Base-by-base conservation (phyloP, 2,329 filamentous ascomycete genomes). In the Thelonectria discophora region DNA sequence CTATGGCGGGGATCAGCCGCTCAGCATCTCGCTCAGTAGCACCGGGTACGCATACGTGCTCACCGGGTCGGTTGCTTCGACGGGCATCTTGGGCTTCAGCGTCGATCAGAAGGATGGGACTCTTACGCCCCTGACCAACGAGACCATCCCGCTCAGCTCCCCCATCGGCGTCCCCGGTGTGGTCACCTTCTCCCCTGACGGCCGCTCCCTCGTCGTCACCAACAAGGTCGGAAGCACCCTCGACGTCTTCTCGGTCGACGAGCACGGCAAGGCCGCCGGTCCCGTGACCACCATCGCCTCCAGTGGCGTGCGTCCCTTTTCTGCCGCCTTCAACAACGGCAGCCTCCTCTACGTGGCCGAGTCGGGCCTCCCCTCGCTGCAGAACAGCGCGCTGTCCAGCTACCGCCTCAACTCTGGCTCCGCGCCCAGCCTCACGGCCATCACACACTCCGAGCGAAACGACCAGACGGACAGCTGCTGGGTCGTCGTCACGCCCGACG, bases 171-270 rank as follows among this genome's bases (percentile, higher is more conserved):
- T 68, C 4, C 66, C 66, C 5, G 66, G 66, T 17, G 65, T 58
- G 11, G 55, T 68, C n/a, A 30, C 53, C 11, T 68, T 68, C 48
- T 24, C 66, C 18, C 60, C 66, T 3, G 65, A 68, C 21, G 63
- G 64, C 21, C 47, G 40, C 10, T 59, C 66, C 3, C 39, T 68
- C 21, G 56, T 65, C 10, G 66, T 67, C 7, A 67, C 65, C 55
- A 68, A 68, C 58, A 68, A 68, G 42, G 65, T 68, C 20, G 65
- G 66, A 40, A 68, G 66, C 43, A 67, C 63, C 15, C 48, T 68
- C 17, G 66, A 68, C 21, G 58, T 67, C 49, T 68, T 64, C 50
- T 30, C 66, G 6, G 45, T 68, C 3, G 58, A 48, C n/a, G 45
- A 58, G 13, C 43, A 60, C 30, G 66, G 66, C 11, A 55, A 57